These are phyloP conservation scores for Yamadazyma kitorensis DNA, from an alignment of 805 yeast species.

Conservation along the genomic window DNA sequence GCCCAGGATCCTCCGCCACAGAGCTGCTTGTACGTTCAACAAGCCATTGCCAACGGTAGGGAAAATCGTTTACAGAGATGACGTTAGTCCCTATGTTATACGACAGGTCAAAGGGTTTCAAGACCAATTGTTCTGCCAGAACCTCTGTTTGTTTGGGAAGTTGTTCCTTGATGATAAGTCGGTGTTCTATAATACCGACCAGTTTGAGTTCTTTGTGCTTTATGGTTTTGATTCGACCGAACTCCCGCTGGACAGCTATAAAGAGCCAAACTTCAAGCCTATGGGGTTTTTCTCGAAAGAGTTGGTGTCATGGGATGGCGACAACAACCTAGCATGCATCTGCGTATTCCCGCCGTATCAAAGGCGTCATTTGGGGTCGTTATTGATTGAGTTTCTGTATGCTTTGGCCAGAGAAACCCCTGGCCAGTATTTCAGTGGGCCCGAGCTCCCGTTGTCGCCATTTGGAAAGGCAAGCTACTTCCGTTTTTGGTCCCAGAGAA, in stretches of 20 bases:
- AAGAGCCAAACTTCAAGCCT: conserved; percentile 36
- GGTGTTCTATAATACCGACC: conserved; percentile 73
- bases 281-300: conserved; percentile 96
- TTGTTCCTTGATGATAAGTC: conserved; percentile 88
- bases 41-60: conserved; percentile 52
- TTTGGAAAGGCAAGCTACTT: conserved; percentile 75
- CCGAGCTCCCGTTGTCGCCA: conserved; percentile 85
- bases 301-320: conserved; percentile 69
- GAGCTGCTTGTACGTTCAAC: conserved; percentile 36
- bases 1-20: conserved; percentile 50
- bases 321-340: conserved; percentile 83
- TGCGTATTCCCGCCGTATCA: conserved; percentile 92
- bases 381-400: conserved; percentile 82
- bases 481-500: conserved; percentile 64
- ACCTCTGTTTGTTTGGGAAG: conserved; percentile 80
- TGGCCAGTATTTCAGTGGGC: conserved; percentile 72
- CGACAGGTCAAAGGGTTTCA: conserved; percentile 65
- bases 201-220: conserved; percentile 74
- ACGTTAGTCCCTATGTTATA: conserved; percentile 44
- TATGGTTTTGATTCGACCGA: conserved; percentile 46
- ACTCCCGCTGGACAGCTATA: conserved; percentile 1
- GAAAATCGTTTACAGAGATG: conserved; percentile 62
- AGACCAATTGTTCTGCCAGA: conserved; percentile 72
- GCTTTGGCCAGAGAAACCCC: conserved; percentile 54
- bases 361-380: conserved; percentile 69